phyloP scores from a whole-genome alignment of 352 stramenopile genomes.

The Elongisporangium senticosum region DNA sequence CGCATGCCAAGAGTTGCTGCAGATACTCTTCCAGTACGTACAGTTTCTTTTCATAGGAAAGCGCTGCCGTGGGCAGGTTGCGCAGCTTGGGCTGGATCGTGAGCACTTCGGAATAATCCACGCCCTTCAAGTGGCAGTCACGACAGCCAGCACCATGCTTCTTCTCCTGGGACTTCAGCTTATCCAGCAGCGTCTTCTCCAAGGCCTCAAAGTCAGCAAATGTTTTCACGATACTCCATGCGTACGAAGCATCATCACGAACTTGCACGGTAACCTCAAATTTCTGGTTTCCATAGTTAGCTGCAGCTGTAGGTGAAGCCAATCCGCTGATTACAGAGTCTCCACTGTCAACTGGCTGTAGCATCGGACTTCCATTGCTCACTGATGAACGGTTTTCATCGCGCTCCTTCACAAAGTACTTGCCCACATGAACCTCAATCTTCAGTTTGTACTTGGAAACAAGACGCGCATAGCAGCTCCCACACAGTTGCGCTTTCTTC shows the following conservation, averaged over 20 bases:
- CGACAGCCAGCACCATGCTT: conserved; percentile 36
- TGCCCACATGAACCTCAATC: conserved; percentile 60
- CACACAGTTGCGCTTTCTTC: conserved; percentile 60
- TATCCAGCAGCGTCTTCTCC: conserved; percentile 60
- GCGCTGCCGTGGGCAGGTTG: conserved; percentile 22
- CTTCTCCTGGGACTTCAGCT: conserved; percentile 69
- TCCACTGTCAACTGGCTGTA: too few relatives aligned
- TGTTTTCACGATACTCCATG: conserved; percentile 64
- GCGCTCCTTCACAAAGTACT: conserved; percentile 57
- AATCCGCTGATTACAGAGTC: too few relatives aligned
- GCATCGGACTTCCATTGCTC: background rate
- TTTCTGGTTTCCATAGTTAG: conserved; percentile 15
- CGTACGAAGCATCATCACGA: conserved; percentile 42
- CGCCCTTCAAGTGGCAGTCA: conserved; percentile 51
- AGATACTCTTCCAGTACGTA: conserved; percentile 64
- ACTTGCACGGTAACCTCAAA: conserved; percentile 65
- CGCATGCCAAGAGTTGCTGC: conserved; percentile 58
- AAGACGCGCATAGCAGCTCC: conserved; percentile 58
- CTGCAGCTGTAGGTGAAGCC: background rate
- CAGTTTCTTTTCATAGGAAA: conserved; percentile 62
- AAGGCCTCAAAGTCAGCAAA: conserved; percentile 69
- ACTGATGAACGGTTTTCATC: conserved; percentile 7
- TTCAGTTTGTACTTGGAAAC: conserved; percentile 61
- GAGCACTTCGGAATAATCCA: conserved; percentile 65
- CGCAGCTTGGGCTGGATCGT: conserved; percentile 41